These are phyloP conservation scores for Lobosporangium transversale DNA, from an alignment of 192 early-diverging fungal genomes.

Conservation along the genomic window DNA sequence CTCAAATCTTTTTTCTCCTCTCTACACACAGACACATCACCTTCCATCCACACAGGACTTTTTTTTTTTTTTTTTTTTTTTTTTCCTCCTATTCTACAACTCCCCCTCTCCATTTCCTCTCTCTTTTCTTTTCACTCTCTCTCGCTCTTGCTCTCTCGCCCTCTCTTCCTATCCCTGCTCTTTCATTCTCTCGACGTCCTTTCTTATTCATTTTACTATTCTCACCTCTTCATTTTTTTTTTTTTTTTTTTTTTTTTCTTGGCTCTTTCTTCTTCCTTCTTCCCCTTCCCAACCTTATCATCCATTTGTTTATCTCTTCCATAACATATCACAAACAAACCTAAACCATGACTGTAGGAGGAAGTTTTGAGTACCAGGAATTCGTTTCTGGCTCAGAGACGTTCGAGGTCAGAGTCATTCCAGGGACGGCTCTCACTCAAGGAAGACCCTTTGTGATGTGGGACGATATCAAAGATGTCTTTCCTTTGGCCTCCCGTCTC, in stretches of 20 bases:
- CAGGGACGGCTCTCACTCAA: slow-evolving; percentile 4
- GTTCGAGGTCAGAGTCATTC: slow-evolving; percentile 5
- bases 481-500: slow-evolving; percentile 5
- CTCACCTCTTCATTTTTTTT: not conserved
- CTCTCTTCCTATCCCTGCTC: too few relatives aligned
- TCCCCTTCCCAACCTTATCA: not conserved
- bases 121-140: not conserved
- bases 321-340: not conserved
- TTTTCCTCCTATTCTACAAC: not conserved
- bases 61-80: not conserved
- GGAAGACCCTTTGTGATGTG: slow-evolving; percentile 14
- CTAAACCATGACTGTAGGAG: not conserved
- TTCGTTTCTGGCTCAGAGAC: slow-evolving; percentile 2
- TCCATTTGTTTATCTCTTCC: not conserved
- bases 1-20: too few relatives aligned
- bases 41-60: not conserved
- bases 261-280: not conserved
- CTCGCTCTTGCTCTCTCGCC: not conserved
- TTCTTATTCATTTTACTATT: not conserved
- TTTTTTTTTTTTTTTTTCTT: slow-evolving; percentile 1
- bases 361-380: slow-evolving; percentile 8
- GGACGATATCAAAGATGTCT: slow-evolving; percentile 15
- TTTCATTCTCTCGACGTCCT: not conserved
- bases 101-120: not conserved
- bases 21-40: not conserved